A percentile compares a stretch with the other conserved stretches of the same genome.
Evolutionary conservation across 2,329 filamentous ascomycete genomes (phyloP).

Genomic region (Boeremia lycopersici): DNA sequence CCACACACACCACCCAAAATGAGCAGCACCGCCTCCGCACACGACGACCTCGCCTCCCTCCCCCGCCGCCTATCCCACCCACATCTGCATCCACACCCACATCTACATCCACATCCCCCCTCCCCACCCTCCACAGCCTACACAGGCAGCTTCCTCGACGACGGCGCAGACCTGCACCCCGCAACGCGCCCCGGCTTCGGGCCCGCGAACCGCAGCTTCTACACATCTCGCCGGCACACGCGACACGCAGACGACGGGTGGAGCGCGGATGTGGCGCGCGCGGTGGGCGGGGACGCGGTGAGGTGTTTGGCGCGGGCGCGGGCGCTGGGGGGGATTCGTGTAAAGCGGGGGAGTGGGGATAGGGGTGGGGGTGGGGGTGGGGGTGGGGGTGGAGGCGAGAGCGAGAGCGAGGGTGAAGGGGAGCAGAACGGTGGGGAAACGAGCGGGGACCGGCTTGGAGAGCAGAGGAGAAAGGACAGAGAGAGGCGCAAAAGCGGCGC

Average conservation of each 20-base stretch:
- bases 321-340: background rate
- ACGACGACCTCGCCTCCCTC: slow-evolving; percentile 34
- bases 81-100: slow-evolving; percentile 10
- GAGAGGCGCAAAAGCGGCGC: slow-evolving; percentile 12
- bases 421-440: no score
- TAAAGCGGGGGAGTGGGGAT: no score
- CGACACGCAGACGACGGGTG: background rate
- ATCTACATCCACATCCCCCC: slow-evolving; percentile 5
- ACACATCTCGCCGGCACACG: slow-evolving; percentile 12
- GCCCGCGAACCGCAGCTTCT: slow-evolving; percentile 19
- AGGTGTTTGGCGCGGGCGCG: slow-evolving; percentile 22
- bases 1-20: slow-evolving; percentile 1
- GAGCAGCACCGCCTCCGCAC: slow-evolving; percentile 22
- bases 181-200: slow-evolving; percentile 23
- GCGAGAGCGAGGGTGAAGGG: no score
- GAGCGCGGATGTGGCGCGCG: slow-evolving; percentile 22
- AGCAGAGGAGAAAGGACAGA: slow-evolving; percentile 10
- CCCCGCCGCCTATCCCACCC: slow-evolving; percentile 19
- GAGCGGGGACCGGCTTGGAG: no score
- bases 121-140: slow-evolving; percentile 19
- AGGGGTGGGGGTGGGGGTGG: no score
- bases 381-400: no score
- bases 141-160: slow-evolving; percentile 38
- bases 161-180: slow-evolving; percentile 31
- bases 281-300: slow-evolving; percentile 31